Evolutionary conservation across 345 rosid species (phyloP).

Genomic region (Geranium brycei): DNA sequence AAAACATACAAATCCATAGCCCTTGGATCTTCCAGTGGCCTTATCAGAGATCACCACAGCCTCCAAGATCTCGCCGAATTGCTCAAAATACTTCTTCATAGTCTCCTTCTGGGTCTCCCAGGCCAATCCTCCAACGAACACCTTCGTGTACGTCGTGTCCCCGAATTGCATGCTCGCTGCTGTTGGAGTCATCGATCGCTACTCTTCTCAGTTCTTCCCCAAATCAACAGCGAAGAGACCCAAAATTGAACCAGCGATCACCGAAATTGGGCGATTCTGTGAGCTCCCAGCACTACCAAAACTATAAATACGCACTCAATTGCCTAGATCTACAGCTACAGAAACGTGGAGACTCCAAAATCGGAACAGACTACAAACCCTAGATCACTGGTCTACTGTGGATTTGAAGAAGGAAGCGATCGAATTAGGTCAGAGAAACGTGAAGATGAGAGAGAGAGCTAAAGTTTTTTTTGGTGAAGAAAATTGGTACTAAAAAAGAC

Average conservation of each 20-base stretch:
- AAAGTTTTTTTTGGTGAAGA: neutral
- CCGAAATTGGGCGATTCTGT: too few relatives aligned
- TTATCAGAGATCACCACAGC: slow-evolving; percentile 97
- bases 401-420: neutral
- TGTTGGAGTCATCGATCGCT: slow-evolving; percentile 26
- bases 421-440: slow-evolving; percentile 9
- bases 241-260: too few relatives aligned
- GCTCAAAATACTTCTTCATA: slow-evolving; percentile 85
- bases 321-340: too few relatives aligned
- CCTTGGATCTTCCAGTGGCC: slow-evolving; percentile 97
- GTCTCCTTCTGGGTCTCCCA: slow-evolving; percentile 97
- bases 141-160: slow-evolving; percentile 88
- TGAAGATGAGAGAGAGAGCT: slow-evolving; percentile 9
- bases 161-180: slow-evolving; percentile 46
- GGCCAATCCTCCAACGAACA: slow-evolving; percentile 94
- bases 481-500: slow-evolving; percentile 6
- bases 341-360: too few relatives aligned
- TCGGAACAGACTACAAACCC: too few relatives aligned
- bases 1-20: slow-evolving; percentile 83
- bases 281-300: too few relatives aligned
- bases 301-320: too few relatives aligned
- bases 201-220: too few relatives aligned
- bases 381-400: too few relatives aligned
- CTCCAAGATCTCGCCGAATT: slow-evolving; percentile 95
- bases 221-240: too few relatives aligned